Evolutionary conservation across 441 rosid species (phyloP), one percentile per base, ranked within the genome.

Genomic region (Breynia disticha): DNA sequence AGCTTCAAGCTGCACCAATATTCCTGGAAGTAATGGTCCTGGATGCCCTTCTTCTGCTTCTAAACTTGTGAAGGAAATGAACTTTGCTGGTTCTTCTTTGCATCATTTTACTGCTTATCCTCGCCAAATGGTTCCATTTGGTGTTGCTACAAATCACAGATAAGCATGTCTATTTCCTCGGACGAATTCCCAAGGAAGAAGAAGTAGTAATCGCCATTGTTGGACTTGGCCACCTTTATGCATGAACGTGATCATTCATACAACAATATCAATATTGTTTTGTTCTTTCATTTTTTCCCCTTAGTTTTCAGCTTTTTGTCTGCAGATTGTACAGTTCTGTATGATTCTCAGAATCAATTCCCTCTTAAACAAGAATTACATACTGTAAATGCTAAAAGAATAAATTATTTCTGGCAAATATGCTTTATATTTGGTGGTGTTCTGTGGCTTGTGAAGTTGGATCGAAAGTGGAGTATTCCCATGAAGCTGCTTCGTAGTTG

Each of bases 1-100:
- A 1, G 7, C 72, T 15, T 84, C 93, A 0, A 71, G 80, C n/a
- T 84, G 88, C 73, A 79, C 93, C 44, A 39, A 74, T 63, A 72
- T 79, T 38, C 88, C 93, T 6, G 74, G 74, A 0, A 21, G 52
- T 6, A 55, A 65, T 19, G 76, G 85, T 20, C 7, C 74, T 4
- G 16, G 24, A 21, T 82, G 94, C 28, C 80, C 72, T n/a, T n/a
- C n/a, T n/a, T n/a, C n/a, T n/a, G n/a, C n/a, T n/a, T n/a, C n/a
- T 7, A 55, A 12, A 16, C 15, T 17, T 0, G 37, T 76, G 32
- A 56, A 63, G 15, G 76, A 72, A 55, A 75, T 41, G 69, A 68
- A 79, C 63, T 67, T 66, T 16, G 77, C 85, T 5, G 75, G 77
- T 22, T 1, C 12, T 35, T 50, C 46, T 55, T 20, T 62, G 16